These are phyloP conservation scores for Monosporascus sp. DNA, from an alignment of 2,329 filamentous ascomycete species.

Conservation along the genomic window DNA sequence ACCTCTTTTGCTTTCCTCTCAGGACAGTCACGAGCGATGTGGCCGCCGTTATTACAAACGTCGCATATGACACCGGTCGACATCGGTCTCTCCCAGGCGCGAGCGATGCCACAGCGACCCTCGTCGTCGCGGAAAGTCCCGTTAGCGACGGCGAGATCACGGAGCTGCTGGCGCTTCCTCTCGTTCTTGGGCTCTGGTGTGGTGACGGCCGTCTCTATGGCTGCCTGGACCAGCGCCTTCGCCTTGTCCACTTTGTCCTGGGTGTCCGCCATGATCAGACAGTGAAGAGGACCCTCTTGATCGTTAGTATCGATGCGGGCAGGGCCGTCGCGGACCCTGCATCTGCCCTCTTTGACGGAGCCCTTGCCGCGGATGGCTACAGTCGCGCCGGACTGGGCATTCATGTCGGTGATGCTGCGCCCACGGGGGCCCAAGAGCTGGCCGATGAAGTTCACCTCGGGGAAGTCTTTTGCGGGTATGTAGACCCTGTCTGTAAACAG, in stretches of 20 bases:
- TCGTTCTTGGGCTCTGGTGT: conserved; percentile 76
- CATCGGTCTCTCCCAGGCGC: neutral
- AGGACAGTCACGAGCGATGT: conserved; percentile 1
- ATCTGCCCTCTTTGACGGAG: conserved; percentile 76
- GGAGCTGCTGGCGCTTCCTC: conserved; percentile 73
- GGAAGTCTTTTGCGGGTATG: conserved; percentile 78
- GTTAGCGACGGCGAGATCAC: conserved; percentile 73
- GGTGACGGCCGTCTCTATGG: conserved; percentile 73
- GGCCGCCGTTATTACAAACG: neutral
- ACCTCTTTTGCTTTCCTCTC: neutral
- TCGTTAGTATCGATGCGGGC: conserved; percentile 42
- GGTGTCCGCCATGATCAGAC: conserved; percentile 75
- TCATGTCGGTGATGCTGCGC: conserved; percentile 77
- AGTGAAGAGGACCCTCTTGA: conserved; percentile 74
- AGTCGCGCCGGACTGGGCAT: conserved; percentile 68
- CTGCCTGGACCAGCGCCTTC: conserved; percentile 70
- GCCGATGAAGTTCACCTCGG: conserved; percentile 85
- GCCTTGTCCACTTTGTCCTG: conserved; percentile 75
- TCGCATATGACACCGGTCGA: neutral
- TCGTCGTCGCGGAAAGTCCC: conserved; percentile 78
- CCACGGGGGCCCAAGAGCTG: conserved; percentile 80
- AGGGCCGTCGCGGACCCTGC: conserved; percentile 8
- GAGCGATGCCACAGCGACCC: conserved; percentile 3
- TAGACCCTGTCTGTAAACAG: conserved; percentile 82
- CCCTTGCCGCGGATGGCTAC: conserved; percentile 79